Evolutionary conservation across 202 grass and related monocot genomes (phyloP), one percentile per base, ranked within the genome.

Genomic region (Brachypodium distachyon): DNA sequence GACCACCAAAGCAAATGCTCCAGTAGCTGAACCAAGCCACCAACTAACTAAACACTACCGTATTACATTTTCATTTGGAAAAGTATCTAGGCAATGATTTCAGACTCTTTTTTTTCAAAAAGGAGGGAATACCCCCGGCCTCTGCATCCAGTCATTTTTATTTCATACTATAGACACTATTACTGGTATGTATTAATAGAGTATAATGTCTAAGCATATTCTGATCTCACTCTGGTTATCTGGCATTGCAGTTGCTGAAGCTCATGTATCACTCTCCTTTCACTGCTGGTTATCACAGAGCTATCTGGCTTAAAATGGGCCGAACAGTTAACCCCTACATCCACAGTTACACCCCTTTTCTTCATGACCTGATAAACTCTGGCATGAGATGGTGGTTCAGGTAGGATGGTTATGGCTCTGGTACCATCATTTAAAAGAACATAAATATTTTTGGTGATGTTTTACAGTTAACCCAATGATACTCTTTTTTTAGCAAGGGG

Each of bases 381-480:
- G 87, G 91, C 44, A 91, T 96, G 85, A 96, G 96, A 89, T 96
- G 92, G 96, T 99, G 96, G 96, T 96, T 99, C 51, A 87, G 96
- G 38, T 99, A 93, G 87, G 49, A 78, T 74, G 61, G 53, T 74
- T 44, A 62, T 51, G 61, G 49, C 39, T 21, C 12, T 2, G 26
- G 14, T 34, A 51, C n/a, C n/a, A n/a, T 81, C 64, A 81, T 77
- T 56, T 52, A 77, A 85, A 85, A 58, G 73, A 19, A 57, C 36
- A 67, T 60, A 21, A 21, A 44, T 81, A 66, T 73, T 42, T 80
- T 72, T 51, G 57, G 64, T 59, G 39, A 76, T 4, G 52, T 76
- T 83, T 70, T 7, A 76, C 32, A 71, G 36, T 56, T 72, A 69
- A 76, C 72, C 56, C 48, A 76, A 29, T 14, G 23, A 66, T 77